These are phyloP conservation scores for Juglanconis juglandina DNA, from an alignment of 2,329 filamentous ascomycete genomes.

Conservation along the genomic window DNA sequence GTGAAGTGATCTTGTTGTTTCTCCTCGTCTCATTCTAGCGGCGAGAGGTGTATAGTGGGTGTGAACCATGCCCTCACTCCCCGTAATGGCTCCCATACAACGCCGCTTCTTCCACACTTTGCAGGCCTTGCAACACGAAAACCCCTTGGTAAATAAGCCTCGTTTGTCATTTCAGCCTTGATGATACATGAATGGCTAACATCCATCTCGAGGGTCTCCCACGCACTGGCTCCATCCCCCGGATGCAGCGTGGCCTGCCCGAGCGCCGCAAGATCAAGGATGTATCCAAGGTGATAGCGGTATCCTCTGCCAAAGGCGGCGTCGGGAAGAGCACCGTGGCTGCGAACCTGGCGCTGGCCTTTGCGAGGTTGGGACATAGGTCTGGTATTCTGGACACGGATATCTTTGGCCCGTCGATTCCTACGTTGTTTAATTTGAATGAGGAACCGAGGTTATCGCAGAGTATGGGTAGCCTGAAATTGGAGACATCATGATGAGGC, in stretches of 20 bases:
- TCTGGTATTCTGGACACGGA: slow-evolving; percentile 91
- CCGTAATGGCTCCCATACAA: slow-evolving; percentile 12
- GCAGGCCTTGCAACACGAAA: slow-evolving; percentile 68
- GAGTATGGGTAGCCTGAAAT: slow-evolving; percentile 48
- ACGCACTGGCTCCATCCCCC: slow-evolving; percentile 68
- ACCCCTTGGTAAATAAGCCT: slow-evolving; percentile 65
- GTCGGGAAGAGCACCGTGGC: slow-evolving; percentile 95
- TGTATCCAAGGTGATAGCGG: slow-evolving; percentile 90
- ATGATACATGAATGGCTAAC: not conserved
- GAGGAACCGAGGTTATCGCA: slow-evolving; percentile 73
- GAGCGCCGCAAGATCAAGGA: slow-evolving; percentile 75
- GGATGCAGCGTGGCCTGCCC: slow-evolving; percentile 77
- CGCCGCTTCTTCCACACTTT: slow-evolving; percentile 48
- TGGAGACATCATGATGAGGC: not conserved
- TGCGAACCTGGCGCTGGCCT: slow-evolving; percentile 81
- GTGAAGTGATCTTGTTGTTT: no score
- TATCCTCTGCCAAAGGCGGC: slow-evolving; percentile 96
- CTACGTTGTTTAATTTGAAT: slow-evolving; percentile 78
- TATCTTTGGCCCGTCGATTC: slow-evolving; percentile 94
- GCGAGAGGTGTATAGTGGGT: no score
- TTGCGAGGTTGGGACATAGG: slow-evolving; percentile 76
- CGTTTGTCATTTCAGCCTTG: not conserved
- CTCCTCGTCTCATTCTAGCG: not conserved
- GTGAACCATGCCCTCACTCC: not conserved
- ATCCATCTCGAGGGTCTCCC: slow-evolving; percentile 69